phyloP scores from a whole-genome alignment of 129 eudicot species.

The Erigeron canadensis region DNA sequence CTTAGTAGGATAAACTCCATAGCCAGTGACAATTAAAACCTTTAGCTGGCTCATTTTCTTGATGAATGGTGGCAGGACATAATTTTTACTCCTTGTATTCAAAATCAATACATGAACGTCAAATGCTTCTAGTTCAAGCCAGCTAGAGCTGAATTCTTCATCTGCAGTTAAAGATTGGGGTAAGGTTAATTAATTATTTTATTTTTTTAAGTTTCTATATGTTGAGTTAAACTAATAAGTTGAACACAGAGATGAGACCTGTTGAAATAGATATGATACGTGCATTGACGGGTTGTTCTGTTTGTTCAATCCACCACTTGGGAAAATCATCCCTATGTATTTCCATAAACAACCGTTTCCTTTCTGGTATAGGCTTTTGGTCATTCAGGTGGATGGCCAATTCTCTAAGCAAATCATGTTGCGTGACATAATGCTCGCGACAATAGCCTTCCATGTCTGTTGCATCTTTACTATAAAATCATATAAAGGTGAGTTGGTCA shows the following conservation, averaged over 20 bases:
- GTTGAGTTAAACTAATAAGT: background rate
- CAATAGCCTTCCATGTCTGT: constrained; percentile 40
- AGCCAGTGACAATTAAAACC: constrained; percentile 40
- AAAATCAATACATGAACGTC: constrained; percentile 34
- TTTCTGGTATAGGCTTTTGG: constrained; percentile 32
- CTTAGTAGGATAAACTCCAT: constrained; percentile 29
- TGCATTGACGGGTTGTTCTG: constrained; percentile 20
- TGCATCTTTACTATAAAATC: constrained; percentile 35
- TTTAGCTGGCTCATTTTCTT: constrained; percentile 29
- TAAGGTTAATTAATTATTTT: constrained; percentile 5
- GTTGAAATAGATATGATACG: constrained; percentile 44
- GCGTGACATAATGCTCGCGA: constrained; percentile 40
- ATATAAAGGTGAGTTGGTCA: background rate
- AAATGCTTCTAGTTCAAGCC: constrained; percentile 42
- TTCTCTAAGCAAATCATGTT: constrained; percentile 57
- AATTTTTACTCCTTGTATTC: constrained; percentile 29
- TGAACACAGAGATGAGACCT: constrained; percentile 27
- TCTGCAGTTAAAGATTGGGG: constrained; percentile 23
- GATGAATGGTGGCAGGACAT: constrained; percentile 39
- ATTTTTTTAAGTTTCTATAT: background rate
- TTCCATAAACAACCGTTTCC: constrained; percentile 38
- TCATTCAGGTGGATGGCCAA: constrained; percentile 36
- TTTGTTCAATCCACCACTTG: constrained; percentile 34
- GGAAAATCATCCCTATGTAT: constrained; percentile 38
- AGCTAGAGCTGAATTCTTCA: constrained; percentile 31